A percentile compares a stretch with the other conserved stretches of the same genome.
phyloP scores from a whole-genome alignment of 192 early-diverging fungal genomes.

The Oehlia diaphana region DNA sequence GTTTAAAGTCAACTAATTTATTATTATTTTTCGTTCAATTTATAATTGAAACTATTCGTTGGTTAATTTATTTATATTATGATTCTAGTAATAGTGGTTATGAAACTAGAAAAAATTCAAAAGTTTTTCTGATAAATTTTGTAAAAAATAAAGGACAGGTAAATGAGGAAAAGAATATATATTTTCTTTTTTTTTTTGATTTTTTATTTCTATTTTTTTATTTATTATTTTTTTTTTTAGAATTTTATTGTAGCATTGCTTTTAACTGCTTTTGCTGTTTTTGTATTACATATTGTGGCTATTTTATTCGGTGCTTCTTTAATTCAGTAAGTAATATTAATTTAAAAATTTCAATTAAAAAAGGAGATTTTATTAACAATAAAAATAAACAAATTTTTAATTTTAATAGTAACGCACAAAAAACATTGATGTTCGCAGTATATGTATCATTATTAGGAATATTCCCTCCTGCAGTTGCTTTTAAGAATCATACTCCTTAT shows the following conservation, averaged over 20 bases:
- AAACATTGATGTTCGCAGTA: conserved; percentile 35
- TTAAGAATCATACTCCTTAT: conserved; percentile 1
- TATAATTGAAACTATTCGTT: conserved; percentile 17
- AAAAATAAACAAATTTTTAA: neutral
- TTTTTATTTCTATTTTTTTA: neutral
- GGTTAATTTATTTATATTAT: conserved; percentile 13
- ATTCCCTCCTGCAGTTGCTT: conserved; percentile 24
- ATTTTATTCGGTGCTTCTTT: conserved; percentile 41
- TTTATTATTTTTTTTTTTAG: neutral
- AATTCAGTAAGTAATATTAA: conserved; percentile 29
- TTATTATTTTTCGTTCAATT: conserved; percentile 15
- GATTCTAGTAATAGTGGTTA: neutral
- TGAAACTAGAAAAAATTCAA: neutral
- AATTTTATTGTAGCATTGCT: conserved; percentile 19
- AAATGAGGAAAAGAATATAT: too few species aligned
- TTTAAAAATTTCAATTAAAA: neutral
- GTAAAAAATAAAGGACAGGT: conserved; percentile 17
- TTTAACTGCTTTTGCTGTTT: conserved; percentile 17
- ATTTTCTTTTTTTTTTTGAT: neutral
- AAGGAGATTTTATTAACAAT: neutral
- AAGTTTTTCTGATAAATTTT: neutral
- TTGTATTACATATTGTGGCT: conserved; percentile 33
- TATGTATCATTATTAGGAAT: conserved; percentile 39
- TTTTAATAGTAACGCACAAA: conserved; percentile 32
- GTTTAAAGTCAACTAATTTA: neutral